phyloP scores from a whole-genome alignment of 1,284 basidiomycete genomes.

The Ustilago crameri region DNA sequence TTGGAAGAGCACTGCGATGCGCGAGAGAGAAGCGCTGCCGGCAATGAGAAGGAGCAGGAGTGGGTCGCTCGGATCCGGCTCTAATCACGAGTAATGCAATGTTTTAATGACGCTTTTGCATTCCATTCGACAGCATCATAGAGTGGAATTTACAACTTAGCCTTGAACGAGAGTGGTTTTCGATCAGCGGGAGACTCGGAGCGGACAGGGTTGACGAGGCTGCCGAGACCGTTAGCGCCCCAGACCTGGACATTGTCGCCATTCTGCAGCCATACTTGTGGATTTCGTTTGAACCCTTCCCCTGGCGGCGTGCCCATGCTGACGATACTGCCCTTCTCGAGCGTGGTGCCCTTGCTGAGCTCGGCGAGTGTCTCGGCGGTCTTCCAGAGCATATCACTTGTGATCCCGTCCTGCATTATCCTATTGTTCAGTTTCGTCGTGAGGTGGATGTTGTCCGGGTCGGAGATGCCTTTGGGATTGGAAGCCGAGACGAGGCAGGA shows the following conservation, averaged over 20 bases:
- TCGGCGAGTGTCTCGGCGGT: slow-evolving; percentile 54
- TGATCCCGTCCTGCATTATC: slow-evolving; percentile 79
- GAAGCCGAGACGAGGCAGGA: slow-evolving; percentile 31
- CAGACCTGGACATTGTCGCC: slow-evolving; percentile 75
- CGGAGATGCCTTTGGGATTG: slow-evolving; percentile 73
- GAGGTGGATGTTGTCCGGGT: slow-evolving; percentile 78
- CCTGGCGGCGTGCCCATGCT: slow-evolving; percentile 73
- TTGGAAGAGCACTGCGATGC: slow-evolving; percentile 31
- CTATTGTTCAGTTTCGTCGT: slow-evolving; percentile 78
- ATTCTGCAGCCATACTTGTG: slow-evolving; percentile 77
- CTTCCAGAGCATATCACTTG: slow-evolving; percentile 68
- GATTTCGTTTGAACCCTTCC: slow-evolving; percentile 80
- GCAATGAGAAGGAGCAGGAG: slow-evolving; percentile 83
- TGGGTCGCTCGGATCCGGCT: slow-evolving; percentile 73
- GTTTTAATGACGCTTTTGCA: not conserved
- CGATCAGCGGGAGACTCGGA: slow-evolving; percentile 9
- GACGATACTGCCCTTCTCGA: slow-evolving; percentile 82
- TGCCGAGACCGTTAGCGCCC: slow-evolving; percentile 30
- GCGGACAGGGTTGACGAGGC: slow-evolving; percentile 36
- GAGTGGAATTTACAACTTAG: slow-evolving; percentile 24
- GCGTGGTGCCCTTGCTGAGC: slow-evolving; percentile 75
- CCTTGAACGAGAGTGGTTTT: slow-evolving; percentile 10
- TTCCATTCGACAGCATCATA: too few species aligned
- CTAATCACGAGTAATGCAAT: not conserved
- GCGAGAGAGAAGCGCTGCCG: too few species aligned